Evolutionary conservation across 805 yeast species (phyloP).

Genomic region (Cyberlindnera xylosilytica): DNA sequence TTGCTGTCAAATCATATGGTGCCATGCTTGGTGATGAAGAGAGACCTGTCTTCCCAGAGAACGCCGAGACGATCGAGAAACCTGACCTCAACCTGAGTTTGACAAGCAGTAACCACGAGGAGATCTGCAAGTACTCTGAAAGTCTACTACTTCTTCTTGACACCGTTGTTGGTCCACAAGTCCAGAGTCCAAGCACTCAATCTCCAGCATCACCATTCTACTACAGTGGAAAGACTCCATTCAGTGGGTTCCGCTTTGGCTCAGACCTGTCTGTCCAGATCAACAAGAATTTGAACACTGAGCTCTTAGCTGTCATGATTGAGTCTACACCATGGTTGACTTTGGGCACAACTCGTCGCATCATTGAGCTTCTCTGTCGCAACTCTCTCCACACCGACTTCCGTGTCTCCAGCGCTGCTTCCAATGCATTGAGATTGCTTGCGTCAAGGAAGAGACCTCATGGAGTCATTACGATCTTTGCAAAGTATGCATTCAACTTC

Average conservation of each 20-base stretch:
- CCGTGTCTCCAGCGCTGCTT: constrained; percentile 61
- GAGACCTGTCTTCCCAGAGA: constrained; percentile 73
- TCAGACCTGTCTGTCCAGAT: constrained; percentile 37
- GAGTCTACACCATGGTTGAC: constrained; percentile 74
- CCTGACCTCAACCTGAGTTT: constrained; percentile 31
- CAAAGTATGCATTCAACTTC: constrained; percentile 75
- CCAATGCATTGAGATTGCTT: constrained; percentile 58
- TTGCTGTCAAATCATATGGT: constrained; percentile 70
- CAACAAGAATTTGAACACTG: constrained; percentile 41
- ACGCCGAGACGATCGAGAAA: constrained; percentile 30
- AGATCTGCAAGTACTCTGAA: constrained; percentile 58
- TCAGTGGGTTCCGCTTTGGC: constrained; percentile 38
- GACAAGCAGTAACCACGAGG: constrained; percentile 55
- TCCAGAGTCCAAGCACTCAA: constrained; percentile 19
- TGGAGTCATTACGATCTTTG: constrained; percentile 66
- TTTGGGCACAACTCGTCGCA: constrained; percentile 53
- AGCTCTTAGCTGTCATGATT: constrained; percentile 65
- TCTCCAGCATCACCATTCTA: constrained; percentile 35
- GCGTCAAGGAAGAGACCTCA: constrained; percentile 71
- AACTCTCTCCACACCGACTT: constrained; percentile 69
- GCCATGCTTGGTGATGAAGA: constrained; percentile 66
- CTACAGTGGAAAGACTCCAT: constrained; percentile 31
- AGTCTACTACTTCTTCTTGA: constrained; percentile 59
- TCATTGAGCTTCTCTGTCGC: constrained; percentile 73
- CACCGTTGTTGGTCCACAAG: constrained; percentile 43